Percentiles rank a stretch among this genome's conserved stretches.
Evolutionary conservation across 371 early-diverging fungal genomes (phyloP).

Genomic region (Mucor sp.): DNA sequence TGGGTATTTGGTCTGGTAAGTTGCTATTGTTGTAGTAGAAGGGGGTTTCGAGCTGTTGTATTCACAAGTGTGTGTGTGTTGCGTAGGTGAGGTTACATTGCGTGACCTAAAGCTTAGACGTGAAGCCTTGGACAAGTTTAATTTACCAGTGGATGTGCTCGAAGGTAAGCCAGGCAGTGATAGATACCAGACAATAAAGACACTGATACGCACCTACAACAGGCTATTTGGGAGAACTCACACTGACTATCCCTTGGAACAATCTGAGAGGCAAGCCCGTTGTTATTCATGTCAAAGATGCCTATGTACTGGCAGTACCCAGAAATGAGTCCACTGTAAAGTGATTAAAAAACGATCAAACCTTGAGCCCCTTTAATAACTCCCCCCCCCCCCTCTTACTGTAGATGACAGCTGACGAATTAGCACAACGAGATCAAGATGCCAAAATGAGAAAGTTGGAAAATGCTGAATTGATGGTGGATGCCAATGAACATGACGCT

Average conservation of each 20-base stretch:
- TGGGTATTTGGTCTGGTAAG: constrained; percentile 96
- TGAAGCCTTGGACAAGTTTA: constrained; percentile 93
- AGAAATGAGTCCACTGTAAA: constrained; percentile 72
- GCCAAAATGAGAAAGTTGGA: constrained; percentile 85
- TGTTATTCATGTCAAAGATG: constrained; percentile 84
- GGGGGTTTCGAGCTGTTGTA: not conserved
- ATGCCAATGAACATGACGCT: constrained; percentile 17
- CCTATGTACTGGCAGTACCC: constrained; percentile 87
- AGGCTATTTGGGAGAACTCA: constrained; percentile 93
- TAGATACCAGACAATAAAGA: not conserved
- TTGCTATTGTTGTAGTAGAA: not conserved
- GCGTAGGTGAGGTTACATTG: constrained; percentile 91
- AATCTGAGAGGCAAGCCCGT: constrained; percentile 95
- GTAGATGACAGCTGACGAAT: constrained; percentile 79
- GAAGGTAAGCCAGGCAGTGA: constrained; percentile 64
- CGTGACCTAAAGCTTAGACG: constrained; percentile 85
- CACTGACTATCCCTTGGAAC: constrained; percentile 94
- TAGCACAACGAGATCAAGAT: constrained; percentile 77
- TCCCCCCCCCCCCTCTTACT: not conserved
- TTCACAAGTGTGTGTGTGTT: not conserved
- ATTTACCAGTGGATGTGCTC: constrained; percentile 91
- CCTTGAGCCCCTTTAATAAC: not conserved
- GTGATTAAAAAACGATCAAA: not conserved
- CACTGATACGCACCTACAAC: not conserved
- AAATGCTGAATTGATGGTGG: constrained; percentile 69